Percentiles rank a stretch among this genome's conserved stretches.
phyloP scores from a whole-genome alignment of 352 stramenopile genomes.

The Phytophthora niederhauseri region DNA sequence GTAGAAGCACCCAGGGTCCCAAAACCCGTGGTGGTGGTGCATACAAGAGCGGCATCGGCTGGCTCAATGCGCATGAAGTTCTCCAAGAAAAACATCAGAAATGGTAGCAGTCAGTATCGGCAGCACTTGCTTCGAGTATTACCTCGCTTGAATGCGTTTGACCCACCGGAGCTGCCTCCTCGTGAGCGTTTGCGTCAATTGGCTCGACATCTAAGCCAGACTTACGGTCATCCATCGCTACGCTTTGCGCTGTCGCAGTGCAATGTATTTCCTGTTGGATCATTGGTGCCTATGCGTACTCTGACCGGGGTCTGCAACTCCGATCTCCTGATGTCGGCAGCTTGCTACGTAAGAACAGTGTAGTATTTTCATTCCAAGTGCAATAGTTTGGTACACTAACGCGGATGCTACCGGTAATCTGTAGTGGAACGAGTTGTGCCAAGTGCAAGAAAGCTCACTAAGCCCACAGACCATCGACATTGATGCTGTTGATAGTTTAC shows the following conservation, averaged over 20 bases:
- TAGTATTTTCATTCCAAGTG: background rate
- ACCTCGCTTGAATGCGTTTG: constrained; percentile 24
- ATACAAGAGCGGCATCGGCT: constrained; percentile 36
- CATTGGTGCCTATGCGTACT: constrained; percentile 37
- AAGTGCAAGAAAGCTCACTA: constrained; percentile 24
- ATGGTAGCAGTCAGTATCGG: constrained; percentile 36
- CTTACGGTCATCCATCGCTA: constrained; percentile 53
- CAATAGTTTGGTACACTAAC: constrained; percentile 1
- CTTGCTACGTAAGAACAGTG: constrained; percentile 47
- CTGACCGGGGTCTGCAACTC: constrained; percentile 43
- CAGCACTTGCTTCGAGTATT: constrained; percentile 40
- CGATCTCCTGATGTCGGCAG: constrained; percentile 42
- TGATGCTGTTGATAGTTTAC: constrained; percentile 61
- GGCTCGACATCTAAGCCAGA: constrained; percentile 42
- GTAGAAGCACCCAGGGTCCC: constrained; percentile 11
- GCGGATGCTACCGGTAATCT: background rate
- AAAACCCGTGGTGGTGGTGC: constrained; percentile 32
- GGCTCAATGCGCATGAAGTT: constrained; percentile 39
- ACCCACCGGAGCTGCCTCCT: constrained; percentile 11
- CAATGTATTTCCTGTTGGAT: constrained; percentile 45
- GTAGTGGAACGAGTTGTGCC: constrained; percentile 49
- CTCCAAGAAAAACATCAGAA: constrained; percentile 39
- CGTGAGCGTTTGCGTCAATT: constrained; percentile 46
- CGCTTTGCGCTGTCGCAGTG: constrained; percentile 57
- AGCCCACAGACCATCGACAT: constrained; percentile 51